Evolutionary conservation across 176 grass and related monocot species (phyloP), one percentile per base, ranked within the genome.

Genomic region (Bonia amplexicaulis): DNA sequence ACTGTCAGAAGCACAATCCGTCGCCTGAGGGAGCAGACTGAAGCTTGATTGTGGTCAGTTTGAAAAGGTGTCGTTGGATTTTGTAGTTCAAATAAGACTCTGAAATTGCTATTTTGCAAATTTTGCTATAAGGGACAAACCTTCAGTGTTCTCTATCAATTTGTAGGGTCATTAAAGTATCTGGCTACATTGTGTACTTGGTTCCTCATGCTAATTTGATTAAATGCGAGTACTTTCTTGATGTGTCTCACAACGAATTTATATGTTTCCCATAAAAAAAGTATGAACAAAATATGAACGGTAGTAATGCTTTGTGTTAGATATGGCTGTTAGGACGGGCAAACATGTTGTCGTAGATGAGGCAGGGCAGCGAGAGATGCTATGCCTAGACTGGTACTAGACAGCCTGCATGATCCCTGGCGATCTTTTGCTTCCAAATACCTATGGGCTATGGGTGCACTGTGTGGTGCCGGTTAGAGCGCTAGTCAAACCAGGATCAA

Each of bases 1-100:
- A 94, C 94, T 1, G 92, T 97, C 80, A 80, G 88, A 64, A 97
- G 88, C 84, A 97, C 90, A 2, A 92, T 97, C 70, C 87, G 92
- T 66, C 92, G 94, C 40, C 70, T 97, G 77, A 92, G 92, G 78
- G 94, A 97, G 80, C 92, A 94, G 88, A 94, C 94, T 0, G 92
- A 94, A 77, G 79, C 78, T 2, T 90, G 78, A 90, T 83, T 40
- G 25, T 6, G 25, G 35, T 27, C 62, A 31, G 76, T 81, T 84
- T 60, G 70, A 62, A 37, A 71, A 53, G 0, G 48, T 33, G 40
- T 63, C 17, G 12, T 20, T 53, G 47, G 79, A 84, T 72, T 87
- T 84, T 78, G 52, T 78, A 76, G 82, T 76, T 91, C 57, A 80
- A 47, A 42, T 10, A 11, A 41, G 55, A 73, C 62, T 85, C 20